These are phyloP conservation scores for Ephemerocybe angulata DNA, from an alignment of 768 basidiomycete genomes.

Conservation along the genomic window DNA sequence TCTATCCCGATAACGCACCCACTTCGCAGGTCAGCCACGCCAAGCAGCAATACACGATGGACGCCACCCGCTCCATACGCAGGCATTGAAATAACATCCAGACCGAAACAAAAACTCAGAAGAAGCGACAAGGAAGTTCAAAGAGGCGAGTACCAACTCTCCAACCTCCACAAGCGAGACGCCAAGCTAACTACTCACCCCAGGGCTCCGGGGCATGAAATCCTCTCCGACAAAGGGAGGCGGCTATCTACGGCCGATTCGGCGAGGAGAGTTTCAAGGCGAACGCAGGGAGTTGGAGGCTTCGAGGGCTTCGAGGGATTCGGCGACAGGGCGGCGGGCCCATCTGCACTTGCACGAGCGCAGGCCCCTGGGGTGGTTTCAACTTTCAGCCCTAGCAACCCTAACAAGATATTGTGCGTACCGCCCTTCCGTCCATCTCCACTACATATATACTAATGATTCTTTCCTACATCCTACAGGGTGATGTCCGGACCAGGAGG, in stretches of 20 bases:
- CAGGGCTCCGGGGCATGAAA: slow-evolving; percentile 95
- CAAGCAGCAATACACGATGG: too few species aligned
- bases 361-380: slow-evolving; percentile 52
- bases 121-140: slow-evolving; percentile 84
- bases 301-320: slow-evolving; percentile 42
- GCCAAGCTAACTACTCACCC: slow-evolving; percentile 3
- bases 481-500: slow-evolving; percentile 35
- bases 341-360: slow-evolving; percentile 57
- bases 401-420: slow-evolving; percentile 84
- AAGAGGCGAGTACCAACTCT: slow-evolving; percentile 55
- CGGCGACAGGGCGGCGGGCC: slow-evolving; percentile 39
- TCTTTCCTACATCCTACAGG: slow-evolving; percentile 50
- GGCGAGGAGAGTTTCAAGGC: slow-evolving; percentile 94
- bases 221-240: slow-evolving; percentile 84
- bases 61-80: too few species aligned
- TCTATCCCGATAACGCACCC: too few species aligned
- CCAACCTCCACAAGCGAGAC: neutral
- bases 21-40: too few species aligned
- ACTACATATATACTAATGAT: slow-evolving; percentile 5
- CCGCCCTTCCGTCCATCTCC: too few species aligned
- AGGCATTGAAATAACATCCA: slow-evolving; percentile 94
- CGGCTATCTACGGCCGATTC: slow-evolving; percentile 86
- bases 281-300: slow-evolving; percentile 42
- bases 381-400: slow-evolving; percentile 75
- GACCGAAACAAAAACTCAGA: slow-evolving; percentile 87